A percentile compares a stretch with the other conserved stretches of the same genome.
Conservation (phyloP, 306 rosid genomes). For the Acmispon strigosus region DNA sequence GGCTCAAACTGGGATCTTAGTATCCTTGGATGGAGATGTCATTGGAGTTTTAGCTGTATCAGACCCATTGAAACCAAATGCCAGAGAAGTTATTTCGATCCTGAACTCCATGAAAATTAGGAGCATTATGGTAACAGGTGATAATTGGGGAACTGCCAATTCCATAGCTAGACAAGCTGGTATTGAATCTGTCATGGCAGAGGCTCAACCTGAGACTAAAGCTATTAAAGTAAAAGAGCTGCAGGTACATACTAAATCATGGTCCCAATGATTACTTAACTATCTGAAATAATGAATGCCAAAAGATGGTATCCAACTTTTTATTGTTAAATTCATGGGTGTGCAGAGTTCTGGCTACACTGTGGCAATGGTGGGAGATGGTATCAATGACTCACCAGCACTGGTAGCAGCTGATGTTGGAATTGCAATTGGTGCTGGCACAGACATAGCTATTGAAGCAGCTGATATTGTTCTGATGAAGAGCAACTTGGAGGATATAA, state of each 20-base stretch:
- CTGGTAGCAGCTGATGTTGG: conserved; percentile 83
- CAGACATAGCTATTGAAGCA: conserved; percentile 90
- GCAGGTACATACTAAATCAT: conserved; percentile 40
- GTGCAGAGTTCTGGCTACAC: conserved; percentile 43
- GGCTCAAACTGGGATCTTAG: conserved; percentile 73
- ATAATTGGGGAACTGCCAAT: conserved; percentile 89
- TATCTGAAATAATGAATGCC: neutral
- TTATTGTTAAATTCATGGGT: neutral
- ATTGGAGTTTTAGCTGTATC: conserved; percentile 67
- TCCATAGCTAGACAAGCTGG: conserved; percentile 75
- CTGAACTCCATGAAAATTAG: conserved; percentile 63
- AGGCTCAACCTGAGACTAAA: conserved; percentile 70
- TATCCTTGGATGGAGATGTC: conserved; percentile 49
- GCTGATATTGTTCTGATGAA: conserved; percentile 84
- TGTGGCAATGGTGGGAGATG: conserved; percentile 91
- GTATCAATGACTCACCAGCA: conserved; percentile 84
- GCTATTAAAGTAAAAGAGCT: conserved; percentile 59
- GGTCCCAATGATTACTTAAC: neutral
- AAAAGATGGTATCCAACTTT: neutral
- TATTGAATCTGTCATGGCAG: conserved; percentile 64
- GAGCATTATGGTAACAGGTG: conserved; percentile 85
- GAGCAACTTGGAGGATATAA: conserved; percentile 77
- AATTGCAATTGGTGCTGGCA: conserved; percentile 84
- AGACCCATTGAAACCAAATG: conserved; percentile 71
- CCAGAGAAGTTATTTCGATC: conserved; percentile 61